Evolutionary conservation across 225 moss, liverwort and hornwort genomes (phyloP).

Genomic region (Polytrichum commune): DNA sequence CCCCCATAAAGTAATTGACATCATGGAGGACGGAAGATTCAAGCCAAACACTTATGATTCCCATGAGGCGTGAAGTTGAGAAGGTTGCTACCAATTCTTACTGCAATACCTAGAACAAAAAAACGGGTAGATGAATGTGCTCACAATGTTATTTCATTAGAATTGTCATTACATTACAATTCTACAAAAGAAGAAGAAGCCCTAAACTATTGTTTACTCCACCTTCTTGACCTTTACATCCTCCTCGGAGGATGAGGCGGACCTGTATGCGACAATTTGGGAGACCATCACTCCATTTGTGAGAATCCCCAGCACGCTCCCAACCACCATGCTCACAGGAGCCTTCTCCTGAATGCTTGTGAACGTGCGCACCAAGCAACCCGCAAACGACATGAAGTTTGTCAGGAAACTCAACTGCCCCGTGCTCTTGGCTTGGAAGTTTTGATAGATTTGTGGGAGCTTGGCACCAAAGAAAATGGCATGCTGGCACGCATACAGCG

Average conservation of each 20-base stretch:
- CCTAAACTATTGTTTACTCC: constrained; percentile 28
- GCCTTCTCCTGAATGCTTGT: constrained; percentile 80
- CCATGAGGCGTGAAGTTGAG: no score
- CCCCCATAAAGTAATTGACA: no score
- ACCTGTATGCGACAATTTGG: constrained; percentile 45
- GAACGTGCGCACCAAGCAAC: constrained; percentile 63
- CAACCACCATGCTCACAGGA: constrained; percentile 74
- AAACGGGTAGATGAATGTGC: no score
- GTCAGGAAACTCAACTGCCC: constrained; percentile 91
- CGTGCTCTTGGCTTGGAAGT: constrained; percentile 67
- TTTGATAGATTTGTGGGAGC: constrained; percentile 83
- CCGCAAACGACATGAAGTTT: constrained; percentile 67
- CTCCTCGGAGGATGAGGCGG: constrained; percentile 10
- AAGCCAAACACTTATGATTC: no score
- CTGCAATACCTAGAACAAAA: no score
- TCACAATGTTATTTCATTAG: no score
- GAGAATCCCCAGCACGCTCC: constrained; percentile 65
- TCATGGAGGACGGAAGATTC: no score
- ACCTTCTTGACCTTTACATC: constrained; percentile 23
- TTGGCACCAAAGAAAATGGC: constrained; percentile 72
- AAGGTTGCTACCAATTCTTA: no score
- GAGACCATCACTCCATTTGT: constrained; percentile 69
- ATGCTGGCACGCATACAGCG: constrained; percentile 73
- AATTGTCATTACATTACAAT: no score
- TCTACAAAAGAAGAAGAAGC: neutral